A percentile compares a stretch with the other conserved stretches of the same genome.
phyloP scores from a whole-genome alignment of 768 basidiomycete species.

The Clavulina sp. region DNA sequence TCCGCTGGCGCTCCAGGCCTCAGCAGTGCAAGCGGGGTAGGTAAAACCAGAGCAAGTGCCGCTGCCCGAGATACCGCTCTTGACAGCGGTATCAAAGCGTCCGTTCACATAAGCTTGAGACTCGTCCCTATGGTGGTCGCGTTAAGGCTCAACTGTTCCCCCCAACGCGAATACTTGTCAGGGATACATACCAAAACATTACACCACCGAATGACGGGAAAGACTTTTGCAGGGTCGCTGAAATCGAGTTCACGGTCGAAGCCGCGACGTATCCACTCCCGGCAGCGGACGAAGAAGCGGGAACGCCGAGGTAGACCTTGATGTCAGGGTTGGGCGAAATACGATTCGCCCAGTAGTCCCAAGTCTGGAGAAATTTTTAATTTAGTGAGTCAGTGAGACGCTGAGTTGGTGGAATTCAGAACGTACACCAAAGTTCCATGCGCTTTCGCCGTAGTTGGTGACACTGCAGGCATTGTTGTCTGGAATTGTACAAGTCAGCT shows the following conservation, averaged over 20 bases:
- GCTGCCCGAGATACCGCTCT: slow-evolving; percentile 3
- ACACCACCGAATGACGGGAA: slow-evolving; percentile 11
- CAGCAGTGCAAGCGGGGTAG: slow-evolving; percentile 3
- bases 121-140: too few species aligned
- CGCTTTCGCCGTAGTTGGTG: not conserved
- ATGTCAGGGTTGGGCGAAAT: slow-evolving; percentile 39
- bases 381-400: not conserved
- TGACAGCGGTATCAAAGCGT: not conserved
- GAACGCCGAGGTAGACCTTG: slow-evolving; percentile 49
- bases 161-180: too few species aligned
- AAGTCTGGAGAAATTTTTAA: slow-evolving; percentile 12
- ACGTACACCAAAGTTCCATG: slow-evolving; percentile 21
- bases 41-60: slow-evolving; percentile 5
- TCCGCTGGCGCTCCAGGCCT: not conserved
- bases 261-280: slow-evolving; percentile 31
- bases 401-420: not conserved
- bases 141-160: too few species aligned
- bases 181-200: slow-evolving; percentile 11
- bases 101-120: slow-evolving; percentile 6
- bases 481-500: not conserved
- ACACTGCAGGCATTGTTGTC: slow-evolving; percentile 4
- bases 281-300: slow-evolving; percentile 38
- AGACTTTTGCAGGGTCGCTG: slow-evolving; percentile 1
- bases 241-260: slow-evolving; percentile 1
- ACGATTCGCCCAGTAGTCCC: slow-evolving; percentile 49